A percentile compares a stretch with the other conserved stretches of the same genome.
These are phyloP conservation scores for Myochromella boudieri DNA, from an alignment of 768 basidiomycete genomes.

Conservation along the genomic window DNA sequence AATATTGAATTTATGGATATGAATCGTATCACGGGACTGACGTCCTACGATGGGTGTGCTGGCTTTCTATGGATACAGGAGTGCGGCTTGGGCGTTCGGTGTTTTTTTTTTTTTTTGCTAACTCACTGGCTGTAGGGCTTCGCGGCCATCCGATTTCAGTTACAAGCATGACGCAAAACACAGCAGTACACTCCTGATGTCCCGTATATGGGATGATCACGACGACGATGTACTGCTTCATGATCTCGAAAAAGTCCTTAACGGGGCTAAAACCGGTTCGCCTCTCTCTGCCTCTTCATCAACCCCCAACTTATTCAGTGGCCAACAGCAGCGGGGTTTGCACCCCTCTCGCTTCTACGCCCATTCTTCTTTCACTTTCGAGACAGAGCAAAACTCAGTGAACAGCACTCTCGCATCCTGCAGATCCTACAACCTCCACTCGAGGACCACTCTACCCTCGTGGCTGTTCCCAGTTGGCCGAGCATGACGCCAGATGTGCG, in stretches of 20 bases:
- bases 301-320: not conserved
- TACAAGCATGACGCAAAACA: slow-evolving; percentile 79
- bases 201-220: slow-evolving; percentile 50
- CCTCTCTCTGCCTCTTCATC: not conserved
- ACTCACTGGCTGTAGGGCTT: slow-evolving; percentile 37
- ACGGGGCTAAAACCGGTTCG: slow-evolving; percentile 31
- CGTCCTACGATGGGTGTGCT: slow-evolving; percentile 54
- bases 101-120: not conserved
- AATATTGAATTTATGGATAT: slow-evolving; percentile 45
- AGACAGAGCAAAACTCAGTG: slow-evolving; percentile 31
- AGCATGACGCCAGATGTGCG: slow-evolving; percentile 37
- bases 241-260: slow-evolving; percentile 30
- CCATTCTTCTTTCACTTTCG: slow-evolving; percentile 48
- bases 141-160: slow-evolving; percentile 71
- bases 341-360: slow-evolving; percentile 52
- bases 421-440: slow-evolving; percentile 35
- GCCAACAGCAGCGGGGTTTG: slow-evolving; percentile 35
- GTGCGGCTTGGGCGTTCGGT: slow-evolving; percentile 37
- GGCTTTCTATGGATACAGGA: slow-evolving; percentile 73
- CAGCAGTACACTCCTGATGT: slow-evolving; percentile 52
- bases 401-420: slow-evolving; percentile 44
- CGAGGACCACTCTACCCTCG: slow-evolving; percentile 33
- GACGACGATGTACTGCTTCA: slow-evolving; percentile 33
- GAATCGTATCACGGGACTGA: slow-evolving; percentile 58
- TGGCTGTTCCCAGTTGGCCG: slow-evolving; percentile 28